Conservation (phyloP, 2,329 filamentous ascomycete genomes). For the Pseudogymnoascus verrucosus region DNA sequence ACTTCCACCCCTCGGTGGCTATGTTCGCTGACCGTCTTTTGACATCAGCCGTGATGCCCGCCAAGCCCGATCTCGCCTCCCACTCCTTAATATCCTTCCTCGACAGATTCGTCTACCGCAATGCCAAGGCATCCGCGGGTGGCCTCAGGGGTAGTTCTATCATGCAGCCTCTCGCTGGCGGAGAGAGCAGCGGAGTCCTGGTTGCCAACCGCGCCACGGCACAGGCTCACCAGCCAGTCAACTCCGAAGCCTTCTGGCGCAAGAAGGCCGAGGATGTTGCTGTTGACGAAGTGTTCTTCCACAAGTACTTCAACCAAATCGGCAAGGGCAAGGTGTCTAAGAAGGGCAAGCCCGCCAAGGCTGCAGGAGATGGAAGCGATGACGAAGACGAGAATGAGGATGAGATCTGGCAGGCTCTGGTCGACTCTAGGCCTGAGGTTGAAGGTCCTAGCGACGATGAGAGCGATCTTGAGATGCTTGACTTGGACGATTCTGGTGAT, state of each 20-base stretch:
- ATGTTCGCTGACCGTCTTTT: conserved; percentile 72
- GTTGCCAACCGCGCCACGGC: conserved; percentile 38
- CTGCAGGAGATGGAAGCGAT: conserved; percentile 33
- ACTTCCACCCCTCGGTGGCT: conserved; percentile 90
- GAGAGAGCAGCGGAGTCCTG: conserved; percentile 51
- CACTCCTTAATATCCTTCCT: conserved; percentile 93
- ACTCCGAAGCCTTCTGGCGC: conserved; percentile 84
- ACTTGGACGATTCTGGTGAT: conserved; percentile 42
- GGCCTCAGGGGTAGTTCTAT: conserved; percentile 73
- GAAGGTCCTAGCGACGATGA: conserved; percentile 56
- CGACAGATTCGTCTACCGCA: conserved; percentile 97
- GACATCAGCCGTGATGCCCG: conserved; percentile 59
- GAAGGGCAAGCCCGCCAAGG: conserved; percentile 49
- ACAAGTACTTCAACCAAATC: conserved; percentile 82
- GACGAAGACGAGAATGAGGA: conserved; percentile 58
- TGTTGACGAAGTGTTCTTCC: conserved; percentile 95
- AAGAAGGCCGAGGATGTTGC: conserved; percentile 82
- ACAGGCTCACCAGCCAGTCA: conserved; percentile 58
- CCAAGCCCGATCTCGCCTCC: conserved; percentile 83
- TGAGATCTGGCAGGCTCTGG: conserved; percentile 87
- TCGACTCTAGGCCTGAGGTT: conserved; percentile 70
- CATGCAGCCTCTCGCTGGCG: conserved; percentile 83
- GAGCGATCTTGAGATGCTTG: conserved; percentile 40
- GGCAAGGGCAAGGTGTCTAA: conserved; percentile 53
- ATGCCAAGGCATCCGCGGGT: conserved; percentile 63